A percentile compares a stretch with the other conserved stretches of the same genome.
Conservation (phyloP, 1,284 basidiomycete genomes). For the Phellinidium pouzarii region DNA sequence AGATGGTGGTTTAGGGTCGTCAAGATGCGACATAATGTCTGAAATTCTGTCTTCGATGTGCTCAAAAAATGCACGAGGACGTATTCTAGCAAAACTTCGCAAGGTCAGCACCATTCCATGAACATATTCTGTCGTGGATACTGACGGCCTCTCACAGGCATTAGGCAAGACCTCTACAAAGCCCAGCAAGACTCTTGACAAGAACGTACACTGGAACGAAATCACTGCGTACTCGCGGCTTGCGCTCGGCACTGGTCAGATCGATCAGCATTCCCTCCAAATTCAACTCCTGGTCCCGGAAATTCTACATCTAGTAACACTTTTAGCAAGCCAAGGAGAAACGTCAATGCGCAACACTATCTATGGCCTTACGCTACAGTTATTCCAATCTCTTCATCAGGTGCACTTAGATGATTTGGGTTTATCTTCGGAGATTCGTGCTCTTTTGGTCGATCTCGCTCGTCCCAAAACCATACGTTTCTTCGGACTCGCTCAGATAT, state of each 20-base stretch:
- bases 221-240: constrained; percentile 76
- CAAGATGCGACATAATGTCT: constrained; percentile 68
- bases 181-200: constrained; percentile 52
- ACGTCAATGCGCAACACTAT: constrained; percentile 71
- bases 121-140: background rate
- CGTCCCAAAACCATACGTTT: constrained; percentile 51
- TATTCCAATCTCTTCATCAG: constrained; percentile 68
- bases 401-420: constrained; percentile 51
- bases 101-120: constrained; percentile 43
- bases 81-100: constrained; percentile 70
- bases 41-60: constrained; percentile 70
- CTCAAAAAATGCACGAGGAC: constrained; percentile 72
- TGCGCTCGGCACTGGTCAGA: constrained; percentile 64
- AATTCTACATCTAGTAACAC: constrained; percentile 68
- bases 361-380: constrained; percentile 75
- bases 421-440: constrained; percentile 46
- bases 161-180: constrained; percentile 67
- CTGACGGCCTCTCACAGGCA: constrained; percentile 36
- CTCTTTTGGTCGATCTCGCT: constrained; percentile 56
- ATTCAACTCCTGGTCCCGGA: constrained; percentile 81
- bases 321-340: constrained; percentile 70
- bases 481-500: constrained; percentile 67
- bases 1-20: constrained; percentile 73
- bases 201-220: constrained; percentile 79
- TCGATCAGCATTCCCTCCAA: constrained; percentile 53